Evolutionary conservation across 306 rosid species (phyloP).

Genomic region (Geum urbanum): DNA sequence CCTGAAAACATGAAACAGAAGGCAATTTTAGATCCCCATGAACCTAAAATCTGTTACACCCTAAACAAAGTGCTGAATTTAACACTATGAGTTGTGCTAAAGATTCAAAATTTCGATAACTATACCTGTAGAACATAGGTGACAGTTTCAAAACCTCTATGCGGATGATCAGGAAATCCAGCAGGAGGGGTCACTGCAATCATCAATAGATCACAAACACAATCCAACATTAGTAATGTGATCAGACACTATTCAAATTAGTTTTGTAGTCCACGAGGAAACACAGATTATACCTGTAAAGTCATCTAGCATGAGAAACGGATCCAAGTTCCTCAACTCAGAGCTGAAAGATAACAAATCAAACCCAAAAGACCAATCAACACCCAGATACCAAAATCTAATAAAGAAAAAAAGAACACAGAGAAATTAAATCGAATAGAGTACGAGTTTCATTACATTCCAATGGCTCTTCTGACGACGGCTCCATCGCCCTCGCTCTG

Average conservation of each 20-base stretch:
- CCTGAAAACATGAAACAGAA: conserved; percentile 39
- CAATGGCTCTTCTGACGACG: conserved; percentile 50
- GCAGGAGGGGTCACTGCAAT: conserved; percentile 52
- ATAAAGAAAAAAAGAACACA: not conserved
- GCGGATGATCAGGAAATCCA: conserved; percentile 73
- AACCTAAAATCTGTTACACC: not conserved
- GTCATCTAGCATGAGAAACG: conserved; percentile 53
- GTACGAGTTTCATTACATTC: conserved; percentile 28
- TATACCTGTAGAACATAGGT: conserved; percentile 71
- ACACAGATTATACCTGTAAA: conserved; percentile 41
- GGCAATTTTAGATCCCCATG: not conserved
- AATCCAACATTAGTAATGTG: not conserved
- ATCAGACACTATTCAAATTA: not conserved
- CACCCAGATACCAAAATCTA: conserved; percentile 10
- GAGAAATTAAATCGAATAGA: not conserved
- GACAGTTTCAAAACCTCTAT: conserved; percentile 77
- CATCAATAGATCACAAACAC: not conserved
- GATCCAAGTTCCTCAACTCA: conserved; percentile 51
- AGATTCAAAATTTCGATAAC: not conserved
- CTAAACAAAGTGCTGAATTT: not conserved
- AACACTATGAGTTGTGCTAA: not conserved
- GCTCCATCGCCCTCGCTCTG: conserved; percentile 51
- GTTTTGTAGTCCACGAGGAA: not conserved
- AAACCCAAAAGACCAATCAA: conserved; percentile 7
- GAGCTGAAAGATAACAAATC: conserved; percentile 26